phyloP scores from a whole-genome alignment of 495 filamentous ascomycete species.

The Daldinia loculata region DNA sequence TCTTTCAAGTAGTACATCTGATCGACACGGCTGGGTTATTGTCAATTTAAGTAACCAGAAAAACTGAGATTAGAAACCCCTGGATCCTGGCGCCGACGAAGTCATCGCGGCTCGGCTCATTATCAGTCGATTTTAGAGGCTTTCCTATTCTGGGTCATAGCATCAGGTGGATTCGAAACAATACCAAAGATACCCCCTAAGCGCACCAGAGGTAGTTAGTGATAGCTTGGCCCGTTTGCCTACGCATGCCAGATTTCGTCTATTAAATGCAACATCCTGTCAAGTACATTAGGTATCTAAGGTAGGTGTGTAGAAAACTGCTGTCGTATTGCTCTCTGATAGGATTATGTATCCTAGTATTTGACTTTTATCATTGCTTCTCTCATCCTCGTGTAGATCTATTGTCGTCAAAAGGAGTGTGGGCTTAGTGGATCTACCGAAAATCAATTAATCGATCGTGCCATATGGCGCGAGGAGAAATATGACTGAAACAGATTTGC shows the following conservation, averaged over 20 bases:
- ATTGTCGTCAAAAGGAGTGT: not conserved
- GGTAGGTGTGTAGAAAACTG: not conserved
- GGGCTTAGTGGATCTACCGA: constrained; percentile 2
- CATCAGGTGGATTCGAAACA: constrained; percentile 38
- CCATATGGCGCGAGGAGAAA: constrained; percentile 28
- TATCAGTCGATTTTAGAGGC: constrained; percentile 34
- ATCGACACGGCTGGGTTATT: constrained; percentile 1
- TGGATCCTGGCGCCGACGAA: constrained; percentile 8
- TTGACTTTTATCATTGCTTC: not conserved
- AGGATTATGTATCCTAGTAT: not conserved
- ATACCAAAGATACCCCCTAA: constrained; percentile 10
- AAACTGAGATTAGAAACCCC: constrained; percentile 9
- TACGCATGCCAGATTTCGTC: not conserved
- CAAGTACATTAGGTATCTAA: no score
- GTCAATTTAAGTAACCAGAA: constrained; percentile 15
- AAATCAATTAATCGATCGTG: constrained; percentile 25
- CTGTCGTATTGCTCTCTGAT: not conserved
- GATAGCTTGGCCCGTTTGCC: not conserved
- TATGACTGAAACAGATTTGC: constrained; percentile 27
- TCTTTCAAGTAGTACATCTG: not conserved
- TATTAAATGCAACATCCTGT: not conserved
- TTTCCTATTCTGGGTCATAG: constrained; percentile 7
- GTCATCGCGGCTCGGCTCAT: constrained; percentile 35
- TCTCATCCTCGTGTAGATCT: constrained; percentile 1
- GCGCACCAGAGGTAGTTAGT: not conserved